Conservation (phyloP, 805 yeast genomes). For the Suhomyces canberraensis region DNA sequence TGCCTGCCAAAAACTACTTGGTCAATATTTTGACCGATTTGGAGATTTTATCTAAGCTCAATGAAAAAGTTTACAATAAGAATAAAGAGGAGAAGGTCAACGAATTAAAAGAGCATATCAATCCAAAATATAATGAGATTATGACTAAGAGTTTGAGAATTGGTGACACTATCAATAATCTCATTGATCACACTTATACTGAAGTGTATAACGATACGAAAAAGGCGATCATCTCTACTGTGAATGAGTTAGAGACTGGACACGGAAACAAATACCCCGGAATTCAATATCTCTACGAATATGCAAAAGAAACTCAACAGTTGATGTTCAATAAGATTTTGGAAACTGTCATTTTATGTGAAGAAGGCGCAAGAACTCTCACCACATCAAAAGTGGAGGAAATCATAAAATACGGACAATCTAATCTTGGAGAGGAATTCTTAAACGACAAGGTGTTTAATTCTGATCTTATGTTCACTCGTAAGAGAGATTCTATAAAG, state of each 20-base stretch:
- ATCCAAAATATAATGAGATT: conserved; percentile 61
- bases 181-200: conserved; percentile 59
- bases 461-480: conserved; percentile 78
- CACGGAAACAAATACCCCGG: conserved; percentile 56
- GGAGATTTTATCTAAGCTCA: conserved; percentile 55
- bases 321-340: conserved; percentile 65
- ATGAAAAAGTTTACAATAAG: conserved; percentile 49
- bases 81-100: conserved; percentile 47
- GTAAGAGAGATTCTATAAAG: conserved; percentile 59
- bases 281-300: conserved; percentile 59
- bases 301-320: conserved; percentile 65
- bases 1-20: conserved; percentile 90
- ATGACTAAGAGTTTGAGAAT: conserved; percentile 51
- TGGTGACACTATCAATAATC: conserved; percentile 55
- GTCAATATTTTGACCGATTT: conserved; percentile 68
- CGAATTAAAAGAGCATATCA: conserved; percentile 50
- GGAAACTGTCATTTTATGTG: conserved; percentile 61
- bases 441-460: conserved; percentile 61
- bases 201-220: conserved; percentile 62
- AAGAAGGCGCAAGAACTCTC: conserved; percentile 58
- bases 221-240: conserved; percentile 46
- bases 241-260: conserved; percentile 48
- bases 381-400: conserved; percentile 61
- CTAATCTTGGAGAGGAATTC: conserved; percentile 60
- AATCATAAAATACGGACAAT: conserved; percentile 60